These are phyloP conservation scores for Bauhinia variegata DNA, from an alignment of 306 rosid genomes.

Conservation along the genomic window DNA sequence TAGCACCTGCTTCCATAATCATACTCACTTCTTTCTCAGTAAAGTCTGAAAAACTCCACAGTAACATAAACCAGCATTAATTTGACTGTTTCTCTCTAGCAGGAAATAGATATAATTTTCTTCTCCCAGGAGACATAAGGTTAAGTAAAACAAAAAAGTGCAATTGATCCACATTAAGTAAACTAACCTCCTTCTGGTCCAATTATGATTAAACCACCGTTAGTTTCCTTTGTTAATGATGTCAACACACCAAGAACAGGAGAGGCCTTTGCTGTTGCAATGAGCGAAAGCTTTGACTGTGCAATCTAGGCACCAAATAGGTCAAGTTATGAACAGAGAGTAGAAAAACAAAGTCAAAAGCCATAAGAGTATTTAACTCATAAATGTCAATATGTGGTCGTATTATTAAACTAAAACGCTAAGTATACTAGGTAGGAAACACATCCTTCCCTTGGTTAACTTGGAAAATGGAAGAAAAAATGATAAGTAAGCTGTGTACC, in stretches of 20 bases:
- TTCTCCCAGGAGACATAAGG: neutral
- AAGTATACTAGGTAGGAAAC: conserved; percentile 22
- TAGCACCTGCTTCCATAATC: conserved; percentile 81
- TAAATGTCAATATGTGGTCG: conserved; percentile 2
- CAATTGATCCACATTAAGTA: conserved; percentile 4
- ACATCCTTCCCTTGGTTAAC: conserved; percentile 9
- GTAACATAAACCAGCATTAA: conserved; percentile 23
- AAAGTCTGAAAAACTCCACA: conserved; percentile 61
- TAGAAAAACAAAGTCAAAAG: conserved; percentile 1
- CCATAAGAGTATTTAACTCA: conserved; percentile 18
- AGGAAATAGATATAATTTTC: neutral
- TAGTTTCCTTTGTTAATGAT: conserved; percentile 45
- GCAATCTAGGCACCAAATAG: conserved; percentile 59
- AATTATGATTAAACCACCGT: conserved; percentile 64
- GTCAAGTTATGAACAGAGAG: conserved; percentile 13
- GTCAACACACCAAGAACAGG: conserved; percentile 70
- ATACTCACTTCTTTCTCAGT: conserved; percentile 68
- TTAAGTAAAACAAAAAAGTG: neutral
- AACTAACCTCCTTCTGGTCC: conserved; percentile 97
- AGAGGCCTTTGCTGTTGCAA: conserved; percentile 77
- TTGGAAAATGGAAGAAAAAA: conserved; percentile 8
- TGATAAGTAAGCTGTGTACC: conserved; percentile 1
- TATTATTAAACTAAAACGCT: neutral
- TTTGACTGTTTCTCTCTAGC: conserved; percentile 17
- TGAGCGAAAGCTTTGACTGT: conserved; percentile 66